phyloP scores from a whole-genome alignment of 495 filamentous ascomycete genomes.

The Neurospora sp. region DNA sequence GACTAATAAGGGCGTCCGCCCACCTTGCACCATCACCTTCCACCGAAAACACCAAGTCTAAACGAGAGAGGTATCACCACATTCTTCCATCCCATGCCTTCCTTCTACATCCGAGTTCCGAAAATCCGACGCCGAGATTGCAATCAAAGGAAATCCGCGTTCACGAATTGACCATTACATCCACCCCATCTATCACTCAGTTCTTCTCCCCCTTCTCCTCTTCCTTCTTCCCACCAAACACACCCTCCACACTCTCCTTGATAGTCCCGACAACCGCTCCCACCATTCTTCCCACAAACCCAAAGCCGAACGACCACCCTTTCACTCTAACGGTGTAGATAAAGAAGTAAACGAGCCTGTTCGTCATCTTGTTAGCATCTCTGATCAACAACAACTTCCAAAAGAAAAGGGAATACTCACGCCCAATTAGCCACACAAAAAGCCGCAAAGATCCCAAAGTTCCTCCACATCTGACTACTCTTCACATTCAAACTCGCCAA shows the following conservation, averaged over 20 bases:
- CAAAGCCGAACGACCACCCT: slow-evolving; percentile 65
- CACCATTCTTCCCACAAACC: slow-evolving; percentile 6
- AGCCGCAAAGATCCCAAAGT: slow-evolving; percentile 70
- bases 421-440: slow-evolving; percentile 71
- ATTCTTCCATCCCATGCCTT: background rate
- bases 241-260: background rate
- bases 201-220: background rate
- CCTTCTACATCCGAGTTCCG: background rate
- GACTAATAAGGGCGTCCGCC: too few species aligned
- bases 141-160: background rate
- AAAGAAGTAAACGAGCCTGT: slow-evolving; percentile 68
- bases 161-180: background rate
- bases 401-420: slow-evolving; percentile 10
- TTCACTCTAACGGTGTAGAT: slow-evolving; percentile 66
- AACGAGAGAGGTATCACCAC: background rate
- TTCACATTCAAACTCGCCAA: slow-evolving; percentile 57
- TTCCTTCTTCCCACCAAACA: background rate
- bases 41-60: background rate
- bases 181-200: background rate
- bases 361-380: background rate
- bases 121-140: background rate
- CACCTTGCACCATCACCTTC: background rate
- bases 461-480: slow-evolving; percentile 51
- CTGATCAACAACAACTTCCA: too few species aligned
- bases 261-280: background rate